Evolutionary conservation across 2,329 filamentous ascomycete species (phyloP).

Genomic region (Fusarium stilboides): DNA sequence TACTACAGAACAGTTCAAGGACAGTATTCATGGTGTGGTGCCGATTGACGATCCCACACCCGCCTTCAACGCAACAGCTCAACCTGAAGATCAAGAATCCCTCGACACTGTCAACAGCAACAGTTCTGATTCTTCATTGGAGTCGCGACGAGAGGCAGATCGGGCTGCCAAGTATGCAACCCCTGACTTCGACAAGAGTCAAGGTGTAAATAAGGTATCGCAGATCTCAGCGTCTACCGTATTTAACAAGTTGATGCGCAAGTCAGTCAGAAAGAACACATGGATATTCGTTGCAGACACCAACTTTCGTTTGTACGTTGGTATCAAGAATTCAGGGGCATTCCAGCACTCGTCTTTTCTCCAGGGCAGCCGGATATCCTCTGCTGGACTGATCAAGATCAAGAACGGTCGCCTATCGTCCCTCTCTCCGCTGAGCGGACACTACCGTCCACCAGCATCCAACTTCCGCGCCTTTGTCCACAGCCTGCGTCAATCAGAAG

Average conservation of each 20-base stretch:
- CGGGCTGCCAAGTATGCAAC: constrained; percentile 76
- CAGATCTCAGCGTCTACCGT: constrained; percentile 81
- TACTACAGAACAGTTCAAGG: constrained; percentile 81
- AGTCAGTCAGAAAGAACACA: constrained; percentile 86
- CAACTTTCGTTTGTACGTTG: constrained; percentile 86
- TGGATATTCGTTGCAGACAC: constrained; percentile 97
- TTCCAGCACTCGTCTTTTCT: constrained; percentile 95
- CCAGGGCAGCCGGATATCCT: constrained; percentile 83
- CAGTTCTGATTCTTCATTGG: constrained; percentile 57
- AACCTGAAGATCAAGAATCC: constrained; percentile 19
- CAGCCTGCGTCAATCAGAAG: constrained; percentile 78
- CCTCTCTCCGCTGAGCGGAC: constrained; percentile 80
- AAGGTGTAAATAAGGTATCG: constrained; percentile 67
- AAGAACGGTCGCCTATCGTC: constrained; percentile 83
- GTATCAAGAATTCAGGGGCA: constrained; percentile 88
- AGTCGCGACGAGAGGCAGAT: constrained; percentile 69
- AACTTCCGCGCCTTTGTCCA: constrained; percentile 89
- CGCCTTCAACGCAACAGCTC: constrained; percentile 57
- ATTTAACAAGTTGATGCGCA: constrained; percentile 83
- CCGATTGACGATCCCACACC: constrained; percentile 73
- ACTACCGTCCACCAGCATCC: constrained; percentile 86
- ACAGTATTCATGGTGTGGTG: constrained; percentile 84
- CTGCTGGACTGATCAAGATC: constrained; percentile 88
- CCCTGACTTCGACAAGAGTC: constrained; percentile 72
- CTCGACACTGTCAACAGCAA: constrained; percentile 46